These are phyloP conservation scores for Brachypodium distachyon DNA, from an alignment of 202 grass and related monocot genomes.

Conservation along the genomic window DNA sequence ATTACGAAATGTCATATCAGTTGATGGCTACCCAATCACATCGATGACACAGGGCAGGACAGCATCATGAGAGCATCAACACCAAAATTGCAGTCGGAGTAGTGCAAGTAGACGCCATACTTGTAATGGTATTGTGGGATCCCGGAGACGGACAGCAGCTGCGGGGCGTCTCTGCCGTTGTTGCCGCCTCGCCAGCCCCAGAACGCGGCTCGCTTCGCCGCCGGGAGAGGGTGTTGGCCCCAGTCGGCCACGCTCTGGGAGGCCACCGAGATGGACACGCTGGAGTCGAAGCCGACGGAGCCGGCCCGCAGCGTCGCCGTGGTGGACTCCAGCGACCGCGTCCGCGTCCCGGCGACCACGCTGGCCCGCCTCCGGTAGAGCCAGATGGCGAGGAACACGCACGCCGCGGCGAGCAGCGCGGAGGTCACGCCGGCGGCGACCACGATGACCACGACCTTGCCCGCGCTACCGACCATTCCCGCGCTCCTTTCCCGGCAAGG, in stretches of 20 bases:
- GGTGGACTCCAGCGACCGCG: slow-evolving; percentile 22
- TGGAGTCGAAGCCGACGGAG: slow-evolving; percentile 37
- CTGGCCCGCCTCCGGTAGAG: slow-evolving; percentile 34
- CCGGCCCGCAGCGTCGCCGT: slow-evolving; percentile 36
- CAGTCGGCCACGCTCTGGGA: slow-evolving; percentile 39
- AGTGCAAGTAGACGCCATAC: slow-evolving; percentile 22
- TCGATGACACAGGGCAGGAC: neutral
- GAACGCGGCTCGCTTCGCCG: slow-evolving; percentile 33
- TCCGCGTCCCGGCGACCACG: slow-evolving; percentile 3
- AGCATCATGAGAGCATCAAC: too few relatives aligned
- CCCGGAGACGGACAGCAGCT: slow-evolving; percentile 43
- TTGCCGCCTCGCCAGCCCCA: slow-evolving; percentile 40
- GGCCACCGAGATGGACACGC: slow-evolving; percentile 61
- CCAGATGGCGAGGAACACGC: slow-evolving; percentile 47
- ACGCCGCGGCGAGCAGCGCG: slow-evolving; percentile 30
- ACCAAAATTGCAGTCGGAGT: neutral
- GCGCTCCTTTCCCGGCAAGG: neutral
- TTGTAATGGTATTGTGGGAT: slow-evolving; percentile 87
- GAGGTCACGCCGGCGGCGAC: slow-evolving; percentile 36
- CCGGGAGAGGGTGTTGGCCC: slow-evolving; percentile 6
- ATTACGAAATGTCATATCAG: neutral
- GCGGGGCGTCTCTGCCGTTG: slow-evolving; percentile 25
- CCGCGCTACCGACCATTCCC: slow-evolving; percentile 41
- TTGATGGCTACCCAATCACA: neutral
- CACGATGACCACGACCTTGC: slow-evolving; percentile 29